phyloP scores from a whole-genome alignment of 2,329 filamentous ascomycete species.

The Fusarium nygamai region DNA sequence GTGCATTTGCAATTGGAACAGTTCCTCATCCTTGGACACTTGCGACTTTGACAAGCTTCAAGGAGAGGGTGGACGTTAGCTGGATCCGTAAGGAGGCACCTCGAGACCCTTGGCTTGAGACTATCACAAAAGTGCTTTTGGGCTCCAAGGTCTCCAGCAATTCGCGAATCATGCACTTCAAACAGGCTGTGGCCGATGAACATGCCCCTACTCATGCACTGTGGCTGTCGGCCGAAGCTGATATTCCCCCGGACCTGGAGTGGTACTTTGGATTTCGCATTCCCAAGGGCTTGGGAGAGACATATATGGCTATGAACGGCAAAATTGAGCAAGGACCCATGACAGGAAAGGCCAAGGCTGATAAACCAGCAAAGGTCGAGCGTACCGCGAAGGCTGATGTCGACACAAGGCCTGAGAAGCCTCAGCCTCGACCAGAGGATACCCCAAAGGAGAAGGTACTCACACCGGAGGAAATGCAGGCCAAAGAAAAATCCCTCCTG shows the following conservation, averaged over 20 bases:
- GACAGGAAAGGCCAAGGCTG: conserved; percentile 44
- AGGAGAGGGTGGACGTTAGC: conserved; percentile 67
- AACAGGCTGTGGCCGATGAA: conserved; percentile 80
- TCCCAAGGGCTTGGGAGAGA: conserved; percentile 60
- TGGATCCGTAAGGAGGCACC: conserved; percentile 74
- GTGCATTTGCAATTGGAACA: conserved; percentile 82
- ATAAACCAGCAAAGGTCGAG: background rate
- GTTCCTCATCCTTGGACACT: conserved; percentile 94
- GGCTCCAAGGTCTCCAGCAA: conserved; percentile 68
- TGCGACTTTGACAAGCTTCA: conserved; percentile 71
- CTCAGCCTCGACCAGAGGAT: conserved; percentile 52
- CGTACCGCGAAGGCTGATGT: conserved; percentile 4
- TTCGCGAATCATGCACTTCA: conserved; percentile 77
- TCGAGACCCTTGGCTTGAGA: conserved; percentile 82
- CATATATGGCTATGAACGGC: conserved; percentile 49
- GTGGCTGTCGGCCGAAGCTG: conserved; percentile 80
- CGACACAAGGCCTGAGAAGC: conserved; percentile 38
- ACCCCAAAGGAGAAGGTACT: conserved; percentile 45
- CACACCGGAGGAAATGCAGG: conserved; percentile 62
- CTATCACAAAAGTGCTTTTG: conserved; percentile 75
- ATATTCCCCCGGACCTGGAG: conserved; percentile 76
- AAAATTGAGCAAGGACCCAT: conserved; percentile 25
- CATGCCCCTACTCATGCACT: conserved; percentile 72
- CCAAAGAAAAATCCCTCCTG: conserved; percentile 65
- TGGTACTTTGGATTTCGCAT: conserved; percentile 92